phyloP scores from a whole-genome alignment of 208 protist species.

The Vickermania spadyakhi region DNA sequence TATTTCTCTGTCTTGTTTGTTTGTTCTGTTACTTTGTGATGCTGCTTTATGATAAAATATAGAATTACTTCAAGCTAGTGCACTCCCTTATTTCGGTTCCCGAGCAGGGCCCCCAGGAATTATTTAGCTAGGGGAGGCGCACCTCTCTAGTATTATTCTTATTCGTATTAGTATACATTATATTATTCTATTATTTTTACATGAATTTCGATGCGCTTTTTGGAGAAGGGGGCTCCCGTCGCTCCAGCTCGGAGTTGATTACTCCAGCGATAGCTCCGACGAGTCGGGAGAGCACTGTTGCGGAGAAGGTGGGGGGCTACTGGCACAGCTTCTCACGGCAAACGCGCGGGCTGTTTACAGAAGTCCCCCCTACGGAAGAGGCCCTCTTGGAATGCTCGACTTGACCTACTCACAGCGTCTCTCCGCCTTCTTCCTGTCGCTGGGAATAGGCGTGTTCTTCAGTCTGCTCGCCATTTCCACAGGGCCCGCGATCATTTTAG shows the following conservation, averaged over 20 bases:
- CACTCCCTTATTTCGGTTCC: too few relatives aligned
- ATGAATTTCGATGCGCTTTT: background rate
- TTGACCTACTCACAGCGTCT: constrained; percentile 80
- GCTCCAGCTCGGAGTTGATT: background rate
- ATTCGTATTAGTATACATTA: too few relatives aligned
- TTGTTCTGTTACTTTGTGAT: too few relatives aligned
- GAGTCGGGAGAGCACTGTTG: background rate
- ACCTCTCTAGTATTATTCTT: too few relatives aligned
- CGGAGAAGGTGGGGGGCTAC: constrained; percentile 19
- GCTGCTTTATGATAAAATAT: too few relatives aligned
- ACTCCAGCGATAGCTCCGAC: background rate
- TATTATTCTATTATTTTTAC: too few relatives aligned
- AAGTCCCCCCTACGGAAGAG: constrained; percentile 34
- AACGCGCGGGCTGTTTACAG: constrained; percentile 28
- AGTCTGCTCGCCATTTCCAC: constrained; percentile 40
- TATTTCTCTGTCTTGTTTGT: too few relatives aligned
- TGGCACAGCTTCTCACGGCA: constrained; percentile 43
- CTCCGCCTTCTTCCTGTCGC: constrained; percentile 62
- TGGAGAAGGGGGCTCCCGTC: background rate
- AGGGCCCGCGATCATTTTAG: constrained; percentile 40
- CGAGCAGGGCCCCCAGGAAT: too few relatives aligned
- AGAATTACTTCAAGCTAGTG: too few relatives aligned
- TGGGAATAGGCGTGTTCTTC: constrained; percentile 82
- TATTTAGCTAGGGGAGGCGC: too few relatives aligned
- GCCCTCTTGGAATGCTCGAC: constrained; percentile 50